Base-by-base conservation (phyloP, 179 eudicot species). In the Camellia oleifera region DNA sequence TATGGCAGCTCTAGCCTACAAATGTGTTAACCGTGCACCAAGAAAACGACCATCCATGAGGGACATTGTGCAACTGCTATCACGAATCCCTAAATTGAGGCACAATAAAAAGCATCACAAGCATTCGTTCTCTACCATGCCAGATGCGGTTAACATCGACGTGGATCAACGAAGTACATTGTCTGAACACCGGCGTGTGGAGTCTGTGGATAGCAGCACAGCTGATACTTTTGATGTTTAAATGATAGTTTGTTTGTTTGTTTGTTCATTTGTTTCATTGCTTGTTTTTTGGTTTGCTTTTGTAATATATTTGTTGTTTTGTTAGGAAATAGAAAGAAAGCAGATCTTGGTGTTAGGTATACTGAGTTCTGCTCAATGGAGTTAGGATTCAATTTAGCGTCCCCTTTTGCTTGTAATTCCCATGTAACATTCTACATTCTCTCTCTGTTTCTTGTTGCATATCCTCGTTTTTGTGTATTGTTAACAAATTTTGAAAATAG, bases 31-130 rank as follows among this genome's bases (percentile, higher is more conserved):
- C 60, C 92, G 88, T 58, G 76, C 13, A 42, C 88, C 99, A 0
- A 91, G 80, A 85, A 92, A 87, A 80, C 81, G 99, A 40, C 97
- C 99, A 45, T 88, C 94, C 69, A 94, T 94, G 98, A 91, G 99
- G 73, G 97, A 94, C 86, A 89, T 85, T 68, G 99, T 94, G 79
- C 97, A 92, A 84, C 90, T 87, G 15, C 82, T 96, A 14, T 90
- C 98, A 3, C 92, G 88, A 66, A 78, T 89, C 18, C 81, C 85
- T 15, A 90, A 92, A 77, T 54, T 86, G 64, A 84, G 92, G 71
- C 89, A 88, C 69, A 66, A 74, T 53, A 83, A 78, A 82, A 92
- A 87, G 86, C 90, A 83, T 73, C 80, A 78, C 3, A 83, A 82
- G 52, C 85, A 73, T 62, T 83, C 94, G n/a, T 67, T 86, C 52